phyloP scores from a whole-genome alignment of 2,329 filamentous ascomycete genomes.

The Hymenoscyphus repandus region DNA sequence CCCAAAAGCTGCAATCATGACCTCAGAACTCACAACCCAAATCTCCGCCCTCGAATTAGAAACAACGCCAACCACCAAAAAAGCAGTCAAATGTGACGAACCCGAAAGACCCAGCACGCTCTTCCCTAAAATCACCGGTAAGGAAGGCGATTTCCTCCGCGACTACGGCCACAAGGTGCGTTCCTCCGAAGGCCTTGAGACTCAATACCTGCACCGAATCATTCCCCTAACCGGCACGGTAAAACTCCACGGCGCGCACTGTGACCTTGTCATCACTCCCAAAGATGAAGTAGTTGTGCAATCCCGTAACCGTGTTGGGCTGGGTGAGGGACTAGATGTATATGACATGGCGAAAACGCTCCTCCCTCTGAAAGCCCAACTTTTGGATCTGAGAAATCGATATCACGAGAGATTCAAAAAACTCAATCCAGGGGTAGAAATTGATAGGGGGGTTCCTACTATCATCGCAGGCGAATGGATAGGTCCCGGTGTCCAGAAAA shows the following conservation, averaged over 20 bases:
- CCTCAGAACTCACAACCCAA: not conserved
- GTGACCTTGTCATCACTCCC: constrained; percentile 17
- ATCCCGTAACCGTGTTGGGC: constrained; percentile 15
- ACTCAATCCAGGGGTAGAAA: constrained; percentile 7
- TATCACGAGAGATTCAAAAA: constrained; percentile 6
- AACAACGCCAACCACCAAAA: not conserved
- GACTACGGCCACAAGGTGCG: constrained; percentile 6
- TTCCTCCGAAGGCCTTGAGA: not conserved
- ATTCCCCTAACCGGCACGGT: constrained; percentile 19
- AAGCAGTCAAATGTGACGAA: not conserved
- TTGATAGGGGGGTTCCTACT: constrained; percentile 11
- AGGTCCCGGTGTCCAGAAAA: constrained; percentile 20
- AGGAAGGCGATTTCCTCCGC: constrained; percentile 9
- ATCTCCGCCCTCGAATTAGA: not conserved
- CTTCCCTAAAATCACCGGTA: constrained; percentile 19
- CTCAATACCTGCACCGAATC: not conserved
- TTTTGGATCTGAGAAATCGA: constrained; percentile 6
- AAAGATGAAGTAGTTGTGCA: constrained; percentile 16
- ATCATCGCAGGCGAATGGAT: constrained; percentile 26
- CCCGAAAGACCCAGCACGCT: constrained; percentile 9
- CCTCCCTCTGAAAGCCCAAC: constrained; percentile 2
- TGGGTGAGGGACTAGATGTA: constrained; percentile 7
- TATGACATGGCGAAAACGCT: constrained; percentile 10
- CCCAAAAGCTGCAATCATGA: no score
- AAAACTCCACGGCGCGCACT: constrained; percentile 24